A percentile compares a stretch with the other conserved stretches of the same genome.
These are phyloP conservation scores for Cercospora sesami DNA, from an alignment of 2,329 filamentous ascomycete genomes.

Conservation along the genomic window DNA sequence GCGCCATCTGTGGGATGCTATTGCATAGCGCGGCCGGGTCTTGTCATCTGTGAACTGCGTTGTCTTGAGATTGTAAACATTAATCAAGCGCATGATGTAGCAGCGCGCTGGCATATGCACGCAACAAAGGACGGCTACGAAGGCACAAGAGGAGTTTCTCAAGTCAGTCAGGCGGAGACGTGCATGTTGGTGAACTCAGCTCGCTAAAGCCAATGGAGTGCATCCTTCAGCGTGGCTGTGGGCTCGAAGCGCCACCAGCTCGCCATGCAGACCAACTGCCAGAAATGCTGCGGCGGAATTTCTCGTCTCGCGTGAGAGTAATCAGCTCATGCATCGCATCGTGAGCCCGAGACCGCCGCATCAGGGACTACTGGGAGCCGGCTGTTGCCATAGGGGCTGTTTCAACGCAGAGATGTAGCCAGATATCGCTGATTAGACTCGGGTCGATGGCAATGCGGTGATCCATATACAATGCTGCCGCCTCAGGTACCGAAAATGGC, in stretches of 20 bases:
- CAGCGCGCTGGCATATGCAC: neutral
- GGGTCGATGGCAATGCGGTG: neutral
- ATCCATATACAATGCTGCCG: neutral
- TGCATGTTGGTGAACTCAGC: neutral
- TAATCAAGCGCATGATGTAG: slow-evolving; percentile 10
- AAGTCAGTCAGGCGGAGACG: neutral
- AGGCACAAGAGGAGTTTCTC: neutral
- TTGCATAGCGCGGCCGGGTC: neutral
- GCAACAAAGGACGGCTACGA: neutral
- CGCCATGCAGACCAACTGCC: neutral
- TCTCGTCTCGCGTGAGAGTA: neutral
- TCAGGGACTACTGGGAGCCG: neutral
- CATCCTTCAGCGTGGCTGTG: neutral
- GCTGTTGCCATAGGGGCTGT: neutral
- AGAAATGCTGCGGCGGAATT: neutral
- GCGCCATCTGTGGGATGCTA: slow-evolving; percentile 10
- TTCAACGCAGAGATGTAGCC: neutral
- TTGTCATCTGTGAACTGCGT: slow-evolving; percentile 4
- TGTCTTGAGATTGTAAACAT: slow-evolving; percentile 9
- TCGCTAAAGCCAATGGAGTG: neutral
- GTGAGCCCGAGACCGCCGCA: neutral
- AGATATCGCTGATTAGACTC: neutral
- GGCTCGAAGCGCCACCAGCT: neutral
- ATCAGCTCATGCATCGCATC: neutral
- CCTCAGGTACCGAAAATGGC: neutral